Percentiles rank a stretch among this genome's conserved stretches.
These are phyloP conservation scores for Ustilago lituana DNA, from an alignment of 1,284 basidiomycete species.

Conservation along the genomic window DNA sequence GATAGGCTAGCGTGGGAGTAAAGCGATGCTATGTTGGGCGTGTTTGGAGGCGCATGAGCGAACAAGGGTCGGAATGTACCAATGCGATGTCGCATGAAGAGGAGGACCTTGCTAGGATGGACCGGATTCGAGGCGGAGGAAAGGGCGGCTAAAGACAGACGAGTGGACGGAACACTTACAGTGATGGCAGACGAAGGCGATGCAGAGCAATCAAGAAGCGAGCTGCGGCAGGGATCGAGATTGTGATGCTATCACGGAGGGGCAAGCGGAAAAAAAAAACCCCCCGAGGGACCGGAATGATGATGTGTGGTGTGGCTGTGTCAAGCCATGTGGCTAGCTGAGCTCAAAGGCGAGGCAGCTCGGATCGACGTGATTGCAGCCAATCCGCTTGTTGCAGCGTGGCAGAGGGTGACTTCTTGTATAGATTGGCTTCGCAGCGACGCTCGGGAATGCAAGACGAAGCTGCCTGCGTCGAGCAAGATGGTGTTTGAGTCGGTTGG, in stretches of 20 bases:
- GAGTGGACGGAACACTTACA: constrained; percentile 8
- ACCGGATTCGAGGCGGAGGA: constrained; percentile 1
- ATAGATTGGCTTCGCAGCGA: no score
- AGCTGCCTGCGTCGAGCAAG: no score
- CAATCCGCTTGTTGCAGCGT: constrained; percentile 2
- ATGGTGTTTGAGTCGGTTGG: no score
- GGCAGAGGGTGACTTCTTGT: background rate
- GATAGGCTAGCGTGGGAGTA: constrained; percentile 31
- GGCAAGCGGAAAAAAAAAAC: background rate
- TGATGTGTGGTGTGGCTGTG: constrained; percentile 36
- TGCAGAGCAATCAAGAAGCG: constrained; percentile 1
- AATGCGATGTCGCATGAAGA: constrained; percentile 7
- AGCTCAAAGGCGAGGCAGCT: constrained; percentile 31
- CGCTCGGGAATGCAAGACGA: no score
- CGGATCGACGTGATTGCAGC: constrained; percentile 45
- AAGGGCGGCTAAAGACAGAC: background rate
- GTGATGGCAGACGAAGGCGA: constrained; percentile 7
- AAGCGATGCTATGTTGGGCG: constrained; percentile 23
- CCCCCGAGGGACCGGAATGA: constrained; percentile 1
- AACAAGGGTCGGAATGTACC: constrained; percentile 1
- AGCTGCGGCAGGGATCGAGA: background rate
- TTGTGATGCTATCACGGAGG: background rate
- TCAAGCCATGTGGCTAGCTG: constrained; percentile 37
- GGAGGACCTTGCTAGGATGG: background rate
- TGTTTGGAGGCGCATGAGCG: no score